phyloP scores from a whole-genome alignment of 805 yeast species.

The Candida patagonica region DNA sequence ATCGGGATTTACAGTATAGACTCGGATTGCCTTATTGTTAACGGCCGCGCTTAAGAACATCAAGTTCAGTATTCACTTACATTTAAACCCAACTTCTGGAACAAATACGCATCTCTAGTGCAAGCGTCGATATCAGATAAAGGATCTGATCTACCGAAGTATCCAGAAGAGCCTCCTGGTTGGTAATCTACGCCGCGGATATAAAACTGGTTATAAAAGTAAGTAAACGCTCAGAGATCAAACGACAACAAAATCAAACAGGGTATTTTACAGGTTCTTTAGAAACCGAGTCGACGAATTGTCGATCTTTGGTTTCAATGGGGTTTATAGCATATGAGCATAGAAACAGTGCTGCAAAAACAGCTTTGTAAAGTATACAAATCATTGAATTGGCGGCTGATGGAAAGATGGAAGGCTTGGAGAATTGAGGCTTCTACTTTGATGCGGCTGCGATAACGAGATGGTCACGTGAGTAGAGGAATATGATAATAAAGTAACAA shows the following conservation, averaged over 20 bases:
- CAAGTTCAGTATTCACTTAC: slow-evolving; percentile 7
- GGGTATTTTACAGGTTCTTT: slow-evolving; percentile 48
- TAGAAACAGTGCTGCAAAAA: too few species aligned
- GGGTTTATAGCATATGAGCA: slow-evolving; percentile 60
- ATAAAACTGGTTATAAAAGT: slow-evolving; percentile 47
- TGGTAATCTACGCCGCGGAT: slow-evolving; percentile 90
- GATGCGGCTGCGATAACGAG: too few species aligned
- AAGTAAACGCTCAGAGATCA: too few species aligned
- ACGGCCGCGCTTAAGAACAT: background rate
- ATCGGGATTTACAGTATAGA: slow-evolving; percentile 77
- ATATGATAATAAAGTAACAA: too few species aligned
- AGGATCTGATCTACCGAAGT: slow-evolving; percentile 52
- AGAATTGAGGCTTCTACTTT: too few species aligned
- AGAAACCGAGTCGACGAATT: slow-evolving; percentile 68
- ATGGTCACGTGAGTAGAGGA: too few species aligned
- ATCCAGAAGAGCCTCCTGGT: slow-evolving; percentile 87
- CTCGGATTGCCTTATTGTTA: slow-evolving; percentile 51
- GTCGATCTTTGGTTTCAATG: slow-evolving; percentile 55
- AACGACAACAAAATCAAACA: background rate
- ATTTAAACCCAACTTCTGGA: slow-evolving; percentile 79
- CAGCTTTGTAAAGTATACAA: too few species aligned
- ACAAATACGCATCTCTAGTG: slow-evolving; percentile 70
- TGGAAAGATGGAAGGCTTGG: too few species aligned
- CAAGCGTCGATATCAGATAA: slow-evolving; percentile 63
- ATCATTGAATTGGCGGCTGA: too few species aligned